A percentile compares a stretch with the other conserved stretches of the same genome.
Evolutionary conservation across 2,329 filamentous ascomycete genomes (phyloP).

Genomic region (Fusarium setosum): DNA sequence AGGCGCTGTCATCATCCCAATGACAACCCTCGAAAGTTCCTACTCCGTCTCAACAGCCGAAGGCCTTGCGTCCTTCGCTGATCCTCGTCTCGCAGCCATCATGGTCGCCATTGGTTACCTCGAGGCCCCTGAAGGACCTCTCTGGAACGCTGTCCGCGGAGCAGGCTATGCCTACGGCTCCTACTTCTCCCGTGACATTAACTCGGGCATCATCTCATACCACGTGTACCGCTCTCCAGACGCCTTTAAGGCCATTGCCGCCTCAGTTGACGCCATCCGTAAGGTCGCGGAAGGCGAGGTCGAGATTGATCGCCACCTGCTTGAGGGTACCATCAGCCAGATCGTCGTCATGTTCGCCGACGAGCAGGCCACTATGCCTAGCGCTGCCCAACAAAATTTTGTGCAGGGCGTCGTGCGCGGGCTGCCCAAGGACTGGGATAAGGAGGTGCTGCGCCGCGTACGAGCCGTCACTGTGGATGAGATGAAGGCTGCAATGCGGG

Average conservation of each 20-base stretch:
- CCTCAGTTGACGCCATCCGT: conserved; percentile 79
- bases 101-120: conserved; percentile 92
- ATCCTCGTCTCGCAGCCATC: conserved; percentile 83
- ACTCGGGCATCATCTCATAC: conserved; percentile 85
- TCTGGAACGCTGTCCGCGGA: conserved; percentile 93
- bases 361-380: conserved; percentile 86
- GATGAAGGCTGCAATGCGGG: conserved; percentile 78
- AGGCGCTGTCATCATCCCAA: conserved; percentile 83
- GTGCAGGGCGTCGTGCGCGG: conserved; percentile 82
- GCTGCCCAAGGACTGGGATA: conserved; percentile 81
- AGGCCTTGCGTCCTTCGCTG: conserved; percentile 79
- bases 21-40: conserved; percentile 92
- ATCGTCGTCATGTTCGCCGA: conserved; percentile 90
- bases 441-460: conserved; percentile 80
- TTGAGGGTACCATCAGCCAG: conserved; percentile 90
- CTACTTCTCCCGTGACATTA: conserved; percentile 80
- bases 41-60: conserved; percentile 82
- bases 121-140: conserved; percentile 90
- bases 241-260: conserved; percentile 84
- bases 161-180: conserved; percentile 94
- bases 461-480: conserved; percentile 80
- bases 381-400: conserved; percentile 86
- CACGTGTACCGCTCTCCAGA: conserved; percentile 92
- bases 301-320: conserved; percentile 80
- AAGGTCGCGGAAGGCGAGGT: conserved; percentile 78